A percentile compares a stretch with the other conserved stretches of the same genome.
Evolutionary conservation across 202 grass and related monocot genomes (phyloP).

Genomic region (Elaeis oleifera): DNA sequence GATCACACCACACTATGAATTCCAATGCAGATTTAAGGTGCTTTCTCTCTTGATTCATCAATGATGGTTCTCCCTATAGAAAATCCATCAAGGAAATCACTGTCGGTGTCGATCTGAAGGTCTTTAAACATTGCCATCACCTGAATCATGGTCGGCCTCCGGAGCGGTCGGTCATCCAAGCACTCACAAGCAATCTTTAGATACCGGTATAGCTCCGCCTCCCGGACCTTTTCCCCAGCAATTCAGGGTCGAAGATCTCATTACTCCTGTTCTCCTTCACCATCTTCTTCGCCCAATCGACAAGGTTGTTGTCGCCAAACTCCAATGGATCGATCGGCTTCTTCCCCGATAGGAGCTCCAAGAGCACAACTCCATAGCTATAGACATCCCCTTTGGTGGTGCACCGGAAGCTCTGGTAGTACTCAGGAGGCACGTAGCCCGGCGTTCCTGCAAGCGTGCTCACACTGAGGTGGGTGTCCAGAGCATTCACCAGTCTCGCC

Average conservation of each 20-base stretch:
- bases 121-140: conserved; percentile 7
- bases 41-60: too few species aligned
- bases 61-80: neutral
- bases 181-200: conserved; percentile 2
- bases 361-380: conserved; percentile 2
- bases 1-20: too few species aligned
- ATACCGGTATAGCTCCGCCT: neutral
- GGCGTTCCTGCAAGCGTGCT: neutral
- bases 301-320: conserved; percentile 2
- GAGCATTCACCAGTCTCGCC: conserved; percentile 7
- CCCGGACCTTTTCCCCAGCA: neutral
- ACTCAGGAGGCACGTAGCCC: too few species aligned
- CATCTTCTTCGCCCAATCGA: conserved; percentile 3
- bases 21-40: too few species aligned
- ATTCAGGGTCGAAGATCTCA: conserved; percentile 1
- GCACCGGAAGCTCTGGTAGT: conserved; percentile 5
- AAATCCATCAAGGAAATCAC: neutral
- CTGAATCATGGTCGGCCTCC: conserved; percentile 7
- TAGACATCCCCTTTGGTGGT: conserved; percentile 10
- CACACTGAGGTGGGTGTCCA: conserved; percentile 2
- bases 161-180: conserved; percentile 4
- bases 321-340: neutral
- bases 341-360: conserved; percentile 12
- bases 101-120: neutral
- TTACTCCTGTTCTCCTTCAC: conserved; percentile 5